Conservation (phyloP, 129 eudicot species). For the Saussurea involucrata region DNA sequence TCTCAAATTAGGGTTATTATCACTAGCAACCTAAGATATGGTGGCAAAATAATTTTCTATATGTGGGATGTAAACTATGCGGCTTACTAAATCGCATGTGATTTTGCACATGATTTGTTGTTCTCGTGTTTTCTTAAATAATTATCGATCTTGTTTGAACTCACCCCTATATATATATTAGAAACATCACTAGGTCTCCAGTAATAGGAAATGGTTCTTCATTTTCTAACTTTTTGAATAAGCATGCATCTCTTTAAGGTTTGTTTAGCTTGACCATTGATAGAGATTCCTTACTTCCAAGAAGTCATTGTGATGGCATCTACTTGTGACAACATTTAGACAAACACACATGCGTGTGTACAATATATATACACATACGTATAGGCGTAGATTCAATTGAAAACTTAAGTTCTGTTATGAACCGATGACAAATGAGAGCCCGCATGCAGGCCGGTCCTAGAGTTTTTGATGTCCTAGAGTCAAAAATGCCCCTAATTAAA, state of each 20-base stretch:
- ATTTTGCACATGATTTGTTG: too few species aligned
- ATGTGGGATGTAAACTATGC: not conserved
- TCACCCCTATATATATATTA: too few species aligned
- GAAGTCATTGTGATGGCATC: slow-evolving; percentile 97
- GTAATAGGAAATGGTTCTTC: not conserved
- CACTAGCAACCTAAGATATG: not conserved
- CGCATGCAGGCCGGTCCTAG: too few species aligned
- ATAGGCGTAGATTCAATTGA: too few species aligned
- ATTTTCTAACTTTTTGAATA: not conserved
- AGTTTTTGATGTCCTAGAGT: too few species aligned
- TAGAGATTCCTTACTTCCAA: slow-evolving; percentile 95
- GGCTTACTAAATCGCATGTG: not conserved
- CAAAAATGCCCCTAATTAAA: too few species aligned
- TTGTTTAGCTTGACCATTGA: slow-evolving; percentile 55
- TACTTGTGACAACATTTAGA: slow-evolving; percentile 49
- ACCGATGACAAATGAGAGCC: too few species aligned
- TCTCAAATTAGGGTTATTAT: not conserved
- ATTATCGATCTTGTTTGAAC: too few species aligned
- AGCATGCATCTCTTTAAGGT: slow-evolving; percentile 3
- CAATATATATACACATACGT: too few species aligned
- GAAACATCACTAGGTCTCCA: not conserved
- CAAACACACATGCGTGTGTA: too few species aligned
- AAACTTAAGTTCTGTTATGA: too few species aligned
- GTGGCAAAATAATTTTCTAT: not conserved
- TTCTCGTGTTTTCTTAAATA: too few species aligned